Conservation (phyloP, 73 alveolate genomes). For the Durusdinium trenchii region DNA sequence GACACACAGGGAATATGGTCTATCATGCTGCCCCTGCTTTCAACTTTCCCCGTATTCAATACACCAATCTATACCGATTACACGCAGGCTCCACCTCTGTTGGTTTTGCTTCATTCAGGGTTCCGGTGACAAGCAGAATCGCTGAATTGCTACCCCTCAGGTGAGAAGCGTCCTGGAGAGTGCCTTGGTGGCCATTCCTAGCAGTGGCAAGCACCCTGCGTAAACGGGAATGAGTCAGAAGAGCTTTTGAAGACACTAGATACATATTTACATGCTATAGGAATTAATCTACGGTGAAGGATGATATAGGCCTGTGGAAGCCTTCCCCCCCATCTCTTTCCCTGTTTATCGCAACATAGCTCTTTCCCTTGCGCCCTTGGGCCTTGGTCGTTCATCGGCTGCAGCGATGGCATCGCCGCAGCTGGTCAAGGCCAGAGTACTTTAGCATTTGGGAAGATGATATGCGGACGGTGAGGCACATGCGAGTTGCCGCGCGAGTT, state of each 20-base stretch:
- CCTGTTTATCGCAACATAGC: neutral
- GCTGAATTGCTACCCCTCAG: neutral
- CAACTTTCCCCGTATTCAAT: too few species aligned
- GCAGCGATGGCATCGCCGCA: neutral
- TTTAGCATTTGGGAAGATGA: conserved; percentile 41
- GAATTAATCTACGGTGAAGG: neutral
- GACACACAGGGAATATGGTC: too few species aligned
- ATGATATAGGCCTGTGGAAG: too few species aligned
- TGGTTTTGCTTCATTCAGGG: too few species aligned
- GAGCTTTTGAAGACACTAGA: neutral
- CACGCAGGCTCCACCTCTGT: too few species aligned
- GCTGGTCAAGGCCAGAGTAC: conserved; percentile 10
- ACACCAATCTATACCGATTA: too few species aligned
- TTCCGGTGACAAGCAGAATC: neutral
- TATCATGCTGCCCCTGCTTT: too few species aligned
- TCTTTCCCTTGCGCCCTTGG: neutral
- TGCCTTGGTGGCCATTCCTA: neutral
- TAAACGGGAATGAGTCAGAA: neutral
- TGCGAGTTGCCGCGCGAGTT: neutral
- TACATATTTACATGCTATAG: neutral
- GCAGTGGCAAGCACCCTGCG: neutral
- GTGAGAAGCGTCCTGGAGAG: conserved; percentile 89
- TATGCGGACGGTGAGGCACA: conserved; percentile 77
- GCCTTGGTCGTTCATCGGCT: neutral
- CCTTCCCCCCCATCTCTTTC: neutral